A percentile compares a stretch with the other conserved stretches of the same genome.
Conservation (phyloP, 768 basidiomycete species). For the Amanita molliuscula region DNA sequence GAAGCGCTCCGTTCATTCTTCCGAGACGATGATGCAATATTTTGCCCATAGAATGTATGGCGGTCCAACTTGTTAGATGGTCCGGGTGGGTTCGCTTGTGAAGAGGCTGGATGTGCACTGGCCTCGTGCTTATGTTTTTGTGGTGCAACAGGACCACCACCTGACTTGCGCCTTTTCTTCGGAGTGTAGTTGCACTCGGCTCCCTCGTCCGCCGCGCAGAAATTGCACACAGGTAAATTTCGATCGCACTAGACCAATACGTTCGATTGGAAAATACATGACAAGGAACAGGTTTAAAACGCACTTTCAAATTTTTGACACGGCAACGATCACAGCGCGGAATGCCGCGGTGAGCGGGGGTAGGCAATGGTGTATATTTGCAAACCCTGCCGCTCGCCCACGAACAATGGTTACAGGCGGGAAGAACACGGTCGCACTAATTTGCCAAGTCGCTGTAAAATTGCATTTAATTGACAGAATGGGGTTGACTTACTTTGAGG, state of each 20-base stretch:
- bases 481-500: constrained; percentile 43
- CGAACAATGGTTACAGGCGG: constrained; percentile 62
- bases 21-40: constrained; percentile 25
- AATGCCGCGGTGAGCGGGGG: constrained; percentile 66
- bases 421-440: constrained; percentile 63
- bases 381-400: constrained; percentile 57
- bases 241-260: constrained; percentile 47
- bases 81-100: neutral
- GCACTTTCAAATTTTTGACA: constrained; percentile 53
- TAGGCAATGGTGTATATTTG: constrained; percentile 64
- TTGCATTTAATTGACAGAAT: neutral
- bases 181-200: constrained; percentile 63
- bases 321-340: constrained; percentile 68
- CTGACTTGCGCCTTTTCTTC: constrained; percentile 53
- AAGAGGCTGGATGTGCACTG: constrained; percentile 2
- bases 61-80: constrained; percentile 6
- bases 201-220: constrained; percentile 44
- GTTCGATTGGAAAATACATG: neutral
- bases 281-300: constrained; percentile 11
- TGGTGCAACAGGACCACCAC: constrained; percentile 14
- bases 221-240: constrained; percentile 61
- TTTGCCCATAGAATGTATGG: constrained; percentile 38
- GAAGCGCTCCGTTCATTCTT: constrained; percentile 13
- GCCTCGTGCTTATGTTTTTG: constrained; percentile 11
- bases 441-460: constrained; percentile 6